Conservation (phyloP, 1,284 basidiomycete species). For the Rhodofomes roseus region DNA sequence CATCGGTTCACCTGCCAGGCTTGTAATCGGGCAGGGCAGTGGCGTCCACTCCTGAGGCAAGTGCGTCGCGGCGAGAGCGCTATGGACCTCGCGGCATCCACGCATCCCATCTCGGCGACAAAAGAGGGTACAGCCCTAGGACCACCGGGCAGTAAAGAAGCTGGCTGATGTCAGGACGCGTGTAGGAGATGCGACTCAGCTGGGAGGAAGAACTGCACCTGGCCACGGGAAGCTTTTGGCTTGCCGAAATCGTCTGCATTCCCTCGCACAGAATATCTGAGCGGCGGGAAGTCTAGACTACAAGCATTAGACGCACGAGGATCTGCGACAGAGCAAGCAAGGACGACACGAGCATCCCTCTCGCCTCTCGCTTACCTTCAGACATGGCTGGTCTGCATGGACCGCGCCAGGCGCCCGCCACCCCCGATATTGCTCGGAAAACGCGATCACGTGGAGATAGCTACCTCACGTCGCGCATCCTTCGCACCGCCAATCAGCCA, state of each 20-base stretch:
- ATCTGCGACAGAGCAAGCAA: not conserved
- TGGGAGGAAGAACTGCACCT: not conserved
- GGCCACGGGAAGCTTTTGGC: not conserved
- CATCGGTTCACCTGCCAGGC: not conserved
- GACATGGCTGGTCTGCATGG: not conserved
- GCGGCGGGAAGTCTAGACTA: not conserved
- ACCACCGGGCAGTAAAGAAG: not conserved
- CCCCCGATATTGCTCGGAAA: not conserved
- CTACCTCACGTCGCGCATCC: not conserved
- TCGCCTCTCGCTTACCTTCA: not conserved
- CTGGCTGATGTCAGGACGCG: not conserved
- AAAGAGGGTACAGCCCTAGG: slow-evolving; percentile 6
- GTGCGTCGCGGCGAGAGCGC: not conserved
- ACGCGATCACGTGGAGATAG: not conserved
- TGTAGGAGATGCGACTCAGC: not conserved
- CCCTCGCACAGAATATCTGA: not conserved
- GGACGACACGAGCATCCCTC: not conserved
- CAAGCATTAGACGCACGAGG: not conserved
- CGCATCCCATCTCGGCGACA: slow-evolving; percentile 3
- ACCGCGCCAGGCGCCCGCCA: not conserved
- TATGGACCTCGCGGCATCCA: not conserved
- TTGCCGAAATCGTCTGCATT: not conserved
- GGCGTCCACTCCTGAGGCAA: not conserved
- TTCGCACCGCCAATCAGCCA: not conserved
- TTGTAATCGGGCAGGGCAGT: not conserved